Conservation (phyloP, 176 grass and related monocot genomes). For the Oryza longistaminata region DNA sequence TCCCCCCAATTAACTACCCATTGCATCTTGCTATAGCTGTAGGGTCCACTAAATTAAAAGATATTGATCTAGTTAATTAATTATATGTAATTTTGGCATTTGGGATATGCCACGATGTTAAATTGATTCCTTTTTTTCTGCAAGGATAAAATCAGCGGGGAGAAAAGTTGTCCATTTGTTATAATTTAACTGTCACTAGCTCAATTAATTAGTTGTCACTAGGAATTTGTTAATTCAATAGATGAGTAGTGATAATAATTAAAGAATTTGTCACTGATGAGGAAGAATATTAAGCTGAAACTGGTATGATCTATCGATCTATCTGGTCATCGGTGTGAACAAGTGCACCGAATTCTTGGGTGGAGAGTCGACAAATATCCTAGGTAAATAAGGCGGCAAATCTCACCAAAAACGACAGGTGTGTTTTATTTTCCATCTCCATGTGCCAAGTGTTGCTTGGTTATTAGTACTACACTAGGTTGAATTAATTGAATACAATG, state of each 20-base stretch:
- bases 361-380: background rate
- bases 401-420: background rate
- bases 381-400: background rate
- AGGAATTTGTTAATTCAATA: background rate
- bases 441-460: constrained; percentile 1
- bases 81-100: background rate
- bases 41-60: background rate
- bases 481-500: background rate
- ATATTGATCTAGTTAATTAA: background rate
- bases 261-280: background rate
- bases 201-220: background rate
- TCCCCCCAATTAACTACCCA: background rate
- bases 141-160: background rate
- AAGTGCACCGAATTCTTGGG: background rate
- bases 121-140: too few relatives aligned
- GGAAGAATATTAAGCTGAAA: background rate
- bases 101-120: too few relatives aligned
- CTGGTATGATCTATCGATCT: too few relatives aligned
- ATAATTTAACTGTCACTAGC: too few relatives aligned
- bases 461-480: background rate
- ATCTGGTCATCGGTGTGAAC: background rate
- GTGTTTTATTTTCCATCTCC: background rate
- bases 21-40: background rate
- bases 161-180: background rate
- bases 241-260: background rate